Percentiles rank a stretch among this genome's conserved stretches.
Conservation (phyloP, 2,329 filamentous ascomycete species). For the Alternaria atra region DNA sequence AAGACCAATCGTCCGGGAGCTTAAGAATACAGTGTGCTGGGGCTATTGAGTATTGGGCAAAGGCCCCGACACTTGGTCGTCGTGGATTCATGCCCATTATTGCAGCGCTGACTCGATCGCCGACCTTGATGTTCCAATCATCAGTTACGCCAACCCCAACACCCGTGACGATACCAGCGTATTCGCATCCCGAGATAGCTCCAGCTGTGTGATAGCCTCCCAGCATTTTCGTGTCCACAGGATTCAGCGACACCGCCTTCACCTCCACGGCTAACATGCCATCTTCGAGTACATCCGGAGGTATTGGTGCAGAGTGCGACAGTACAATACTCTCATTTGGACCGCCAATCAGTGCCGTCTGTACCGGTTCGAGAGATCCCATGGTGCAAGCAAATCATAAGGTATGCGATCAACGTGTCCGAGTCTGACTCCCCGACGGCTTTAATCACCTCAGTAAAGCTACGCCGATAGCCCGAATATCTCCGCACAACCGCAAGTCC, state of each 20-base stretch:
- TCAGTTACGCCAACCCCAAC: conserved; percentile 9
- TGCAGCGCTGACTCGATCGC: conserved; percentile 23
- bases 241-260: conserved; percentile 33
- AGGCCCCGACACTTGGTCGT: conserved; percentile 16
- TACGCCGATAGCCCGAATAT: too few species aligned
- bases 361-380: conserved; percentile 7
- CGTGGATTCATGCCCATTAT: conserved; percentile 22
- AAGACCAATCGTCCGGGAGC: conserved; percentile 12
- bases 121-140: conserved; percentile 10
- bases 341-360: conserved; percentile 11
- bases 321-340: conserved; percentile 7
- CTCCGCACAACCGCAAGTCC: too few species aligned
- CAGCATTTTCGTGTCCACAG: conserved; percentile 34
- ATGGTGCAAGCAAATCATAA: conserved; percentile 8
- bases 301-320: conserved; percentile 10
- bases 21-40: conserved; percentile 12
- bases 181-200: conserved; percentile 16
- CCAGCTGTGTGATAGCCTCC: conserved; percentile 14
- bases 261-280: conserved; percentile 9
- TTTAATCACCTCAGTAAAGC: too few species aligned
- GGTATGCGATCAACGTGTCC: too few species aligned
- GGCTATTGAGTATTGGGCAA: conserved; percentile 17
- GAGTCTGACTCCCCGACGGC: neutral
- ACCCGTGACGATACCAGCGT: conserved; percentile 10
- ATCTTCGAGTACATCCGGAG: conserved; percentile 5